These are phyloP conservation scores for Phragmites australis DNA, from an alignment of 176 grass and related monocot genomes.

Conservation along the genomic window DNA sequence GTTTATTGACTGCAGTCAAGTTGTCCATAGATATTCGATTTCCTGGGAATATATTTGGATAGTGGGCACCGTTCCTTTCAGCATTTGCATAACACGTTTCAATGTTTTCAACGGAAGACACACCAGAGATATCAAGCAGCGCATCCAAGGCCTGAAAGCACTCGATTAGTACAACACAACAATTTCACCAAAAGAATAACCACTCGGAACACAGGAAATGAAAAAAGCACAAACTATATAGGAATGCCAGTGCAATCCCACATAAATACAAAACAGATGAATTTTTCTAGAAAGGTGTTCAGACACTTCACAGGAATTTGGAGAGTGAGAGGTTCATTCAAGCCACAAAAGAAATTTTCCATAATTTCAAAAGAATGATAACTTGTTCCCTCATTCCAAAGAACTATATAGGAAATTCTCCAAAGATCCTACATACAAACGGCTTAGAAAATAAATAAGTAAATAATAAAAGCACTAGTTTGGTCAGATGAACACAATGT, in stretches of 20 bases:
- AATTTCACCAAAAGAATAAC: not conserved
- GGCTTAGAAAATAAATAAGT: not conserved
- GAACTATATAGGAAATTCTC: not conserved
- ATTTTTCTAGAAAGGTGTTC: not conserved
- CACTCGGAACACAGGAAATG: not conserved
- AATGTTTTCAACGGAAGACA: conserved; percentile 33
- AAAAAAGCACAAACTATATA: not conserved
- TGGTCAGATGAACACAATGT: not conserved
- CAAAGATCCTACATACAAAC: not conserved
- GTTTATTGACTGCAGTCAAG: conserved; percentile 9
- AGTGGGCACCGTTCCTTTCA: conserved; percentile 24
- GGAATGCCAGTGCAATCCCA: not conserved
- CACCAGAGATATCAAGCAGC: conserved; percentile 74
- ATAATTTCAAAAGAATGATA: not conserved
- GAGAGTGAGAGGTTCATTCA: not conserved
- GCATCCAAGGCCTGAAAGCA: conserved; percentile 72
- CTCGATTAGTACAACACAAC: conserved; percentile 21
- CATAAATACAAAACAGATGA: not conserved
- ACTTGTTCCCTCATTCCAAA: no score
- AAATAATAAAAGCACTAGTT: not conserved
- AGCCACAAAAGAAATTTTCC: not conserved
- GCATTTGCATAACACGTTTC: conserved; percentile 28
- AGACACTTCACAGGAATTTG: not conserved
- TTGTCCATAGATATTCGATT: conserved; percentile 39
- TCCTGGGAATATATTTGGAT: conserved; percentile 37